A percentile compares a stretch with the other conserved stretches of the same genome.
Conservation (phyloP, 768 basidiomycete genomes). For the Xerocomus spinulosus region DNA sequence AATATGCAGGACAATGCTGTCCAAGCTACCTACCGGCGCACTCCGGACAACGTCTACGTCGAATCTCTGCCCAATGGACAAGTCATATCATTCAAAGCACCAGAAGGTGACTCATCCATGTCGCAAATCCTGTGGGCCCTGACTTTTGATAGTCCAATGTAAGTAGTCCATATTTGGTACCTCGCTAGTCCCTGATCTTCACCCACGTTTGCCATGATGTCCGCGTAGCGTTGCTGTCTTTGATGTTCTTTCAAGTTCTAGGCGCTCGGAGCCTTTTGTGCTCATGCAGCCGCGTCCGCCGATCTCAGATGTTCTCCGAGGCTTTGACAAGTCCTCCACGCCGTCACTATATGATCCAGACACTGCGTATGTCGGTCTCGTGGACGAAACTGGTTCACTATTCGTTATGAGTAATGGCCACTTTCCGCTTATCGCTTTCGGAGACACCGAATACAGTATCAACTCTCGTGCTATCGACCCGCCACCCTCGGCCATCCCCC, state of each 20-base stretch:
- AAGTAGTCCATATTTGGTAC: slow-evolving; percentile 23
- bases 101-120: slow-evolving; percentile 25
- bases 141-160: slow-evolving; percentile 66
- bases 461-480: slow-evolving; percentile 35
- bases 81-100: slow-evolving; percentile 66
- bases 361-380: slow-evolving; percentile 77
- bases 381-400: slow-evolving; percentile 66
- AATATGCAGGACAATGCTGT: slow-evolving; percentile 77
- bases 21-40: slow-evolving; percentile 69
- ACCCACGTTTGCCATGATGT: background rate
- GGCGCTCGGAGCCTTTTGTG: slow-evolving; percentile 62
- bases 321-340: slow-evolving; percentile 31
- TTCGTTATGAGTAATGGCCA: slow-evolving; percentile 81
- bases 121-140: slow-evolving; percentile 54
- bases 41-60: slow-evolving; percentile 76
- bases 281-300: slow-evolving; percentile 83
- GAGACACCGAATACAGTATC: slow-evolving; percentile 38
- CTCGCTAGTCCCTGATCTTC: slow-evolving; percentile 3
- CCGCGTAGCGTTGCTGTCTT: slow-evolving; percentile 71
- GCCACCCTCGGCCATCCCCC: slow-evolving; percentile 27
- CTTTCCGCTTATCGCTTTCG: slow-evolving; percentile 80
- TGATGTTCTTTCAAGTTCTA: slow-evolving; percentile 55
- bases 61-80: slow-evolving; percentile 78
- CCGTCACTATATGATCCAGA: slow-evolving; percentile 42
- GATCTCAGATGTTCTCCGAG: slow-evolving; percentile 66